A percentile compares a stretch with the other conserved stretches of the same genome.
These are phyloP conservation scores for Apophysomyces elegans DNA, from an alignment of 371 early-diverging fungal species.

Conservation along the genomic window DNA sequence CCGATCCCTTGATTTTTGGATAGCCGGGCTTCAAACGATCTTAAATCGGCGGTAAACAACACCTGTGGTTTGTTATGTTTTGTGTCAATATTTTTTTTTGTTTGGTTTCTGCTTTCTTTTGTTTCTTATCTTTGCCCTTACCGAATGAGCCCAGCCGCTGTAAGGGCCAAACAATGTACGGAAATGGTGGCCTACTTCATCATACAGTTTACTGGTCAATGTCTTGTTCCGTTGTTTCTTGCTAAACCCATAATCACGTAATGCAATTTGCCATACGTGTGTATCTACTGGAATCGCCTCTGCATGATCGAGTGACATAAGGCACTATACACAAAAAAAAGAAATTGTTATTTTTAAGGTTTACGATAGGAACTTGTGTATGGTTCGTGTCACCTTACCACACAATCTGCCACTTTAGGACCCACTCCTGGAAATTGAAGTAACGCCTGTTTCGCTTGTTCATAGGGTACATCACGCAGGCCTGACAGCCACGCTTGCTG, in stretches of 20 bases:
- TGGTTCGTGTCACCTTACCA: conserved; percentile 54
- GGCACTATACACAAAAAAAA: conserved; percentile 40
- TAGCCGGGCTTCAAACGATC: conserved; percentile 30
- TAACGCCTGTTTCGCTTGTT: conserved; percentile 65
- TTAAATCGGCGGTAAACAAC: conserved; percentile 61
- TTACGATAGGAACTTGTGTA: no score
- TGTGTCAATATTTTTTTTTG: not conserved
- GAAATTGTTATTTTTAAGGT: no score
- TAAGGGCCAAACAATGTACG: conserved; percentile 79
- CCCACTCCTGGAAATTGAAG: conserved; percentile 77
- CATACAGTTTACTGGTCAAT: conserved; percentile 69
- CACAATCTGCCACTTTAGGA: conserved; percentile 98
- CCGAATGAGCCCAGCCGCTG: conserved; percentile 95
- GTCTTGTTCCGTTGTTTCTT: conserved; percentile 57
- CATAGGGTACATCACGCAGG: conserved; percentile 58
- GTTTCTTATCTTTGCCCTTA: conserved; percentile 29
- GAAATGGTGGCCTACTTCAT: conserved; percentile 77
- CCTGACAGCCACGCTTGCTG: conserved; percentile 64
- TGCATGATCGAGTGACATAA: conserved; percentile 82
- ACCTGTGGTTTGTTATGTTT: conserved; percentile 27
- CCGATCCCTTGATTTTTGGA: conserved; percentile 9
- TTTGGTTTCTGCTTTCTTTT: not conserved
- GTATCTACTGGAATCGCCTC: conserved; percentile 95
- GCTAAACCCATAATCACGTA: conserved; percentile 75
- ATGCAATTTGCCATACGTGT: conserved; percentile 91